Evolutionary conservation across 257 asterid genomes (phyloP), one percentile per base, ranked within the genome.

Genomic region (Plantago ovata): DNA sequence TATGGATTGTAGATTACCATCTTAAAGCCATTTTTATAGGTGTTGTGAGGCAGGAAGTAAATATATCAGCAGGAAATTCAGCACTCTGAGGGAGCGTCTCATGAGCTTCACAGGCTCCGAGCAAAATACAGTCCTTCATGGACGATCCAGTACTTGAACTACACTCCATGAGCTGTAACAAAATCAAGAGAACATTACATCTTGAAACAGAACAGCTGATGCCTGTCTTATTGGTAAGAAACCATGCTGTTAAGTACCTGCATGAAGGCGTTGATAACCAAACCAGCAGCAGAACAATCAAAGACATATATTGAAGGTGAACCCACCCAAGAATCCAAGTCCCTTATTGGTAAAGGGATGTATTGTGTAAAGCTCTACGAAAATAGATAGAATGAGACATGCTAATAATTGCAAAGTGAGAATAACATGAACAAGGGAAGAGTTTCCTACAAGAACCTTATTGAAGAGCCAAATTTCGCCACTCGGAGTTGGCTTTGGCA

Each of bases 221-320:
- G 22, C 21, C 53, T 53, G 22, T 19, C 13, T 36, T 44, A 71
- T 49, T 41, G 42, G 8, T 47, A 47, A n/a, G 41, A 38, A 39
- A 33, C 38, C 19, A 28, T 49, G 47, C 24, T 58, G 33, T 38
- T 42, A 21, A 39, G 55, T 71, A 88, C 98, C 90, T 85, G 90
- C 44, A 77, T 75, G 75, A 93, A 93, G 68, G 96, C 87, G 67
- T 73, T 89, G 68, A 93, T 82, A 78, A 93, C 80, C 79, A 84
- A 68, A 68, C 97, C 99, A 61, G 99, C 99, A 36, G 99, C 97
- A 57, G 99, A 89, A 87, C 97, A 93, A 72, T 93, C 99, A 76
- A 93, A 89, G 56, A 89, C 99, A 74, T 89, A 93, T 69, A 89
- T 89, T 10, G 99, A 93, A 13, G 99, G 99, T 9, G 97, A 86